Conservation (phyloP, 345 rosid species). For the Mallotus nudiflorus region DNA sequence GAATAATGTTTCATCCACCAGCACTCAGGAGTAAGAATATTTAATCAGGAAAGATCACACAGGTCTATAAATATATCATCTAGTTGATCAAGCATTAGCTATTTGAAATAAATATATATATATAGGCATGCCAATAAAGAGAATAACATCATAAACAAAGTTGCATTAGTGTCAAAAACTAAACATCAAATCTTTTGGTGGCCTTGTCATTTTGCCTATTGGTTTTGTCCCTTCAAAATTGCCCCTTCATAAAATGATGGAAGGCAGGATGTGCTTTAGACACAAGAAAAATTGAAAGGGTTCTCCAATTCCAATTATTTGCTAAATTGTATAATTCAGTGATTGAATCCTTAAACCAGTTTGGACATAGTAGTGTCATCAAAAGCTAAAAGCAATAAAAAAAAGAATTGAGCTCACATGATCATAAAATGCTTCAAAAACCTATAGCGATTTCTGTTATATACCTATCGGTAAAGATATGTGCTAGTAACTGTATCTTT, state of each 20-base stretch:
- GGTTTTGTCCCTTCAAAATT: constrained; percentile 14
- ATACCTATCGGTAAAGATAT: constrained; percentile 17
- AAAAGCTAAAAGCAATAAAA: background rate
- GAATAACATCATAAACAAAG: background rate
- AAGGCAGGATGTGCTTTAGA: constrained; percentile 2
- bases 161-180: background rate
- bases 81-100: background rate
- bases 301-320: background rate
- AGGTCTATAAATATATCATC: background rate
- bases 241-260: constrained; percentile 19
- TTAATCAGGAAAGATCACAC: constrained; percentile 2
- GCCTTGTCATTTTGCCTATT: background rate
- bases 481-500: background rate
- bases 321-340: constrained; percentile 6
- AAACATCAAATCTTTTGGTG: background rate
- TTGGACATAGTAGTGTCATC: background rate
- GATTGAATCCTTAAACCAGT: background rate
- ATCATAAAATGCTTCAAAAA: constrained; percentile 9
- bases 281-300: background rate
- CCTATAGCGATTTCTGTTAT: constrained; percentile 8
- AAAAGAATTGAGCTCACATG: constrained; percentile 8
- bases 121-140: background rate
- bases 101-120: background rate
- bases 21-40: background rate
- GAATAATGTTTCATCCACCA: constrained; percentile 1